A percentile compares a stretch with the other conserved stretches of the same genome.
phyloP scores from a whole-genome alignment of 1,284 basidiomycete species.

The Irpex sp. region DNA sequence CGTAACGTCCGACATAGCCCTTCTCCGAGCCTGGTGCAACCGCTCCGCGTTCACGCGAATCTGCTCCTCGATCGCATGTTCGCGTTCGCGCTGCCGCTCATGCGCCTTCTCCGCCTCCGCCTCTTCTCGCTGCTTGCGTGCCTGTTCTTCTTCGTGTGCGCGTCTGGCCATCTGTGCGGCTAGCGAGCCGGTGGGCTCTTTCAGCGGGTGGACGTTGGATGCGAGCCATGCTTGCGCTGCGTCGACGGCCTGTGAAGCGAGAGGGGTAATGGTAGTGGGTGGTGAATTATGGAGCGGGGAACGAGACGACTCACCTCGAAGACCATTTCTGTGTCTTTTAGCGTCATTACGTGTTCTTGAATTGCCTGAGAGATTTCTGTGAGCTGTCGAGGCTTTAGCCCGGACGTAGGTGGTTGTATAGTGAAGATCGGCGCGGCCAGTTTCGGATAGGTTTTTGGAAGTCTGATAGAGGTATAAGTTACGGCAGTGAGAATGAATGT shows the following conservation, averaged over 20 bases:
- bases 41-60: slow-evolving; percentile 59
- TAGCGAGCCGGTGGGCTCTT: slow-evolving; percentile 62
- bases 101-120: slow-evolving; percentile 44
- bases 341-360: slow-evolving; percentile 55
- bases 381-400: slow-evolving; percentile 51
- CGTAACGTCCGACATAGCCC: slow-evolving; percentile 65
- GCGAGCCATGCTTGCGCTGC: slow-evolving; percentile 70
- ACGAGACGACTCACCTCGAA: slow-evolving; percentile 48
- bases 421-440: slow-evolving; percentile 64
- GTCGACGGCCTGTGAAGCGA: slow-evolving; percentile 48
- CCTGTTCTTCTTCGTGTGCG: slow-evolving; percentile 59
- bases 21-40: slow-evolving; percentile 50
- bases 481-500: slow-evolving; percentile 42
- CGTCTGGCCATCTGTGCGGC: slow-evolving; percentile 72
- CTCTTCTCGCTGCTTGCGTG: slow-evolving; percentile 44
- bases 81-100: slow-evolving; percentile 41
- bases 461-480: slow-evolving; percentile 63
- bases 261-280: not conserved
- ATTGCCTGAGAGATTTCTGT: slow-evolving; percentile 52
- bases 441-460: slow-evolving; percentile 74
- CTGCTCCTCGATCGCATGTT: slow-evolving; percentile 57
- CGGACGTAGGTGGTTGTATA: slow-evolving; percentile 60
- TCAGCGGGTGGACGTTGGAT: slow-evolving; percentile 49
- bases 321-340: slow-evolving; percentile 67
- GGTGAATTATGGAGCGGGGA: not conserved